Conservation (phyloP, 805 yeast genomes). For the Monosporozyma yasuniensis region DNA sequence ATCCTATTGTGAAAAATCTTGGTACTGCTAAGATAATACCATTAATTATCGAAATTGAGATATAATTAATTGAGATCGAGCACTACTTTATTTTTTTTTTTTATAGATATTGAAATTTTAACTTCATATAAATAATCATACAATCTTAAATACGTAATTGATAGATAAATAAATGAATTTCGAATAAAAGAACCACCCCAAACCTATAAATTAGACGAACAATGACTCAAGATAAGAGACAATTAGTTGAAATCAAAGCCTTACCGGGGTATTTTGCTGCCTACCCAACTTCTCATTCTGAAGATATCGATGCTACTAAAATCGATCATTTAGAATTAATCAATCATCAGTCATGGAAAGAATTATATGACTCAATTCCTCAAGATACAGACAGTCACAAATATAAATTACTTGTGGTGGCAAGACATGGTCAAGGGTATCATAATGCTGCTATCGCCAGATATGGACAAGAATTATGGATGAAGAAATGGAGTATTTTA, state of each 20-base stretch:
- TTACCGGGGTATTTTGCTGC: constrained; percentile 22
- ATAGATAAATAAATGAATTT: neutral
- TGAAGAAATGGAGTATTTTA: constrained; percentile 42
- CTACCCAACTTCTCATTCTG: constrained; percentile 4
- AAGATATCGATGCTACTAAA: constrained; percentile 10
- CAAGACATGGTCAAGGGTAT: constrained; percentile 62
- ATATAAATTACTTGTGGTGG: constrained; percentile 17
- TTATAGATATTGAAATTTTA: neutral
- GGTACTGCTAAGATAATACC: constrained; percentile 61
- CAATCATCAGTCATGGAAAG: constrained; percentile 14
- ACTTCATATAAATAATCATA: neutral
- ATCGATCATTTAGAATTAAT: constrained; percentile 13
- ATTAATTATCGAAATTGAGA: constrained; percentile 36
- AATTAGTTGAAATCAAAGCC: constrained; percentile 7
- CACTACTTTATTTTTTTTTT: neutral
- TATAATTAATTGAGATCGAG: neutral
- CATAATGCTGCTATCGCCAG: constrained; percentile 50
- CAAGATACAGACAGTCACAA: constrained; percentile 11
- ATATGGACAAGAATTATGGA: constrained; percentile 51
- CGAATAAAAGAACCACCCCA: neutral
- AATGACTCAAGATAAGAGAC: neutral
- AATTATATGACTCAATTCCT: constrained; percentile 17
- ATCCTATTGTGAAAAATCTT: constrained; percentile 42
- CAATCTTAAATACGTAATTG: neutral
- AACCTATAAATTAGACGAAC: neutral